Evolutionary conservation across 2,329 filamentous ascomycete genomes (phyloP).

Genomic region (Sporothrix pallida): DNA sequence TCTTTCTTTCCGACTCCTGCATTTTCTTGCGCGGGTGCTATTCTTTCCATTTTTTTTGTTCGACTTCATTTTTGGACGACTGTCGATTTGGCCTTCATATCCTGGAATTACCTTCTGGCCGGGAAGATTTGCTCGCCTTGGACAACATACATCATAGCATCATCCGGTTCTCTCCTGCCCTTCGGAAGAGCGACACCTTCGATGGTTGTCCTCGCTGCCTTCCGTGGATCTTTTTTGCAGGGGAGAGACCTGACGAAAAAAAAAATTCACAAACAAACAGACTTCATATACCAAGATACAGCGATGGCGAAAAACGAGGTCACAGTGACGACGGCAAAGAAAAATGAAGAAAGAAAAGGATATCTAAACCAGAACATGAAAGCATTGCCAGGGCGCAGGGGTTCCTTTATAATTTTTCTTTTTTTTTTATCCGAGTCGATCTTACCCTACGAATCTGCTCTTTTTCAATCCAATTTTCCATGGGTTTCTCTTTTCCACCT

Average conservation of each 20-base stretch:
- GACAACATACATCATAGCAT: too few relatives aligned
- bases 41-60: background rate
- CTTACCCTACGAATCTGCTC: background rate
- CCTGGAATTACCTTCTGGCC: too few relatives aligned
- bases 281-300: conserved; percentile 17
- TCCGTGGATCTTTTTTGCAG: too few relatives aligned
- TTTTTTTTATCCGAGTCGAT: background rate
- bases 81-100: background rate
- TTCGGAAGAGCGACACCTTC: too few relatives aligned
- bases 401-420: background rate
- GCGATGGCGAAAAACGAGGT: too few relatives aligned
- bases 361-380: conserved; percentile 25
- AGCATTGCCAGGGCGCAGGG: conserved; percentile 33
- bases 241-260: background rate
- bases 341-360: background rate
- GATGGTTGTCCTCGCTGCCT: too few relatives aligned
- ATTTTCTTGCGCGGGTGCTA: background rate
- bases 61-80: background rate
- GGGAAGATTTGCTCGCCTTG: too few relatives aligned
- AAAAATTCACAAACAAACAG: background rate
- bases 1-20: background rate
- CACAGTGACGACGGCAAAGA: background rate
- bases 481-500: background rate
- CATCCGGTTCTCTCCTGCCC: too few relatives aligned
- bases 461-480: conserved; percentile 1